A percentile compares a stretch with the other conserved stretches of the same genome.
Evolutionary conservation across 495 filamentous ascomycete genomes (phyloP).

Genomic region (Tuber borchii): DNA sequence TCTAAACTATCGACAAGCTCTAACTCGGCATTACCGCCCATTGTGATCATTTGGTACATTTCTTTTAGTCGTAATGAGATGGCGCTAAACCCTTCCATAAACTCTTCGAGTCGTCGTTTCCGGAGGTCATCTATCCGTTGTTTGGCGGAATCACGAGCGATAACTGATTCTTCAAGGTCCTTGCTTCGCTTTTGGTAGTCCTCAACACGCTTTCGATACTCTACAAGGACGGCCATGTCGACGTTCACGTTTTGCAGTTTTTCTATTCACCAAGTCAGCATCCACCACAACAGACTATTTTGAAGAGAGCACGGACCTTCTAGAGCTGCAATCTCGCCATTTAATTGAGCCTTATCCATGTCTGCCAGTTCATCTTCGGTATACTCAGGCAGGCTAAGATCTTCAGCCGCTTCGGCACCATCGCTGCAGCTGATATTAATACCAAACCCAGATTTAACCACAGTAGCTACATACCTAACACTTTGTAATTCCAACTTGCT

Average conservation of each 20-base stretch:
- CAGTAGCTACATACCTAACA: constrained; percentile 47
- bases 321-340: constrained; percentile 77
- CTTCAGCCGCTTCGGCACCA: constrained; percentile 35
- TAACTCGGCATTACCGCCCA: constrained; percentile 96
- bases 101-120: constrained; percentile 81
- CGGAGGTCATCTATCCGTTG: constrained; percentile 84
- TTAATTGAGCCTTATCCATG: constrained; percentile 80
- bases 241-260: constrained; percentile 84
- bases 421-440: constrained; percentile 16
- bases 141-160: constrained; percentile 76
- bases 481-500: constrained; percentile 72
- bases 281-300: not conserved
- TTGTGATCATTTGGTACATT: constrained; percentile 99
- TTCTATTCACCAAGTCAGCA: constrained; percentile 46
- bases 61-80: constrained; percentile 97
- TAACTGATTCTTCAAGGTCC: constrained; percentile 69
- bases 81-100: constrained; percentile 94
- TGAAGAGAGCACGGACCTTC: constrained; percentile 47
- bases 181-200: constrained; percentile 75
- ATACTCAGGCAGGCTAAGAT: constrained; percentile 63
- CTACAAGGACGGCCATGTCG: constrained; percentile 82
- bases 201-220: constrained; percentile 84
- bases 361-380: constrained; percentile 88
- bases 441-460: not conserved
- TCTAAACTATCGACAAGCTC: constrained; percentile 93